Percentiles rank a stretch among this genome's conserved stretches.
Evolutionary conservation across 2,329 filamentous ascomycete genomes (phyloP).

Genomic region (Paraphoma chrysanthemicola): DNA sequence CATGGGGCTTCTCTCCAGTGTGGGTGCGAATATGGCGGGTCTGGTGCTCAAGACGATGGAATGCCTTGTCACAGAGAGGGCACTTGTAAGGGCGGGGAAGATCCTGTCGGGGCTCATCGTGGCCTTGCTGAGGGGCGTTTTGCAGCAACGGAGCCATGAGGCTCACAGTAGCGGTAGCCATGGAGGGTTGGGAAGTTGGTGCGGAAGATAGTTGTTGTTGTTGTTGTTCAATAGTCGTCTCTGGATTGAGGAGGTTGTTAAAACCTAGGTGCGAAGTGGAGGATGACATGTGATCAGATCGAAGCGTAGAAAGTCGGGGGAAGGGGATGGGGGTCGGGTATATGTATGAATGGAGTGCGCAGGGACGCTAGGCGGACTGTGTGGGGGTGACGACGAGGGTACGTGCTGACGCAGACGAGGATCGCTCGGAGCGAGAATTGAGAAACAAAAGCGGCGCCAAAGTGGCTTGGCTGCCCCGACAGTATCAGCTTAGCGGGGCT

Average conservation of each 20-base stretch:
- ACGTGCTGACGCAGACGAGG: constrained; percentile 37
- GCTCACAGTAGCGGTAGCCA: constrained; percentile 56
- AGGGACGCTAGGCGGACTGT: constrained; percentile 30
- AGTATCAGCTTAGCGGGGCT: constrained; percentile 30
- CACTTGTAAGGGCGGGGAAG: constrained; percentile 98
- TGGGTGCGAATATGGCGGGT: constrained; percentile 92
- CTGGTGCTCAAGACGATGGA: constrained; percentile 97
- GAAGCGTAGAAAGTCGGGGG: constrained; percentile 46
- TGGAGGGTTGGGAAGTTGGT: constrained; percentile 23
- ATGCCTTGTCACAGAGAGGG: constrained; percentile 96
- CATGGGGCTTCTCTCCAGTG: constrained; percentile 97
- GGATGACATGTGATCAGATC: constrained; percentile 50
- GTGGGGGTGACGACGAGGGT: constrained; percentile 33
- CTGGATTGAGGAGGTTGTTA: constrained; percentile 49
- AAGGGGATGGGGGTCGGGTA: constrained; percentile 47
- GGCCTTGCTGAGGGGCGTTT: constrained; percentile 56
- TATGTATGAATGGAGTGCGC: constrained; percentile 37
- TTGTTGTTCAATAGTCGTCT: constrained; percentile 23
- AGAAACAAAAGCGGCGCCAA: constrained; percentile 30
- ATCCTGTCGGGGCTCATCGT: constrained; percentile 73
- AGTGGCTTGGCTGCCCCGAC: constrained; percentile 22
- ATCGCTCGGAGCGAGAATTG: constrained; percentile 29
- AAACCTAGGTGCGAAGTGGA: constrained; percentile 44
- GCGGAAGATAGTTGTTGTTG: constrained; percentile 16
- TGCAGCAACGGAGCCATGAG: constrained; percentile 64